Evolutionary conservation across 78 protist genomes (phyloP), one percentile per base, ranked within the genome.

Genomic region (Monocercomonoides exilis): DNA sequence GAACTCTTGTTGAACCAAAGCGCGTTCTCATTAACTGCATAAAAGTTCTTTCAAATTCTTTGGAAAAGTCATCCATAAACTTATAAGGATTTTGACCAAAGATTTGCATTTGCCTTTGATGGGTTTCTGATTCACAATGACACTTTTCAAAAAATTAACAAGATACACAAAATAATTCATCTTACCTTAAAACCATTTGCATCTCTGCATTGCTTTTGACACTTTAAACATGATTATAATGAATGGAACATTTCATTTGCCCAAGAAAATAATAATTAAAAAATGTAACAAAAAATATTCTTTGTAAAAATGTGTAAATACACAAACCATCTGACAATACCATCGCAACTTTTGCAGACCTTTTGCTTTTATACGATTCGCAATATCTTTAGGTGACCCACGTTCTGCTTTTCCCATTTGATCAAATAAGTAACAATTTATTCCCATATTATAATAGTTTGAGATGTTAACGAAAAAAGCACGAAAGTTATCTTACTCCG

Each of bases 271-370:
- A n/a, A n/a, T n/a, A n/a, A n/a, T n/a, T n/a, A n/a, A n/a, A n/a
- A n/a, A n/a, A n/a, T n/a, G 21, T 11, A 54, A 21, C 11, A 11
- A 54, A 54, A 54, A 21, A 54, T 11, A 21, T 29, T 11, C 11
- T 54, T 54, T 11, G 21, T 29, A 29, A 21, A 54, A 21, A 21
- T 54, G 70, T 54, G 21, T 29, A 54, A 21, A 54, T 29, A 21
- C 11, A 54, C 70, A 54, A 21, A 54, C 70, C 70, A 54, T 21
- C 11, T 79, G 43, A 79, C 82, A 79, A 79, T 79, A 79, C 82
- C 82, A 79, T 32, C 21, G 6, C 11, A 79, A 79, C 82, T 79
- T 79, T 41, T 79, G 82, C 45, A 79, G 82, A 32, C 82, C 82
- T 21, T 79, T 79, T 32, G 21, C 43, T 21, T 79, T 79, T 41